These are phyloP conservation scores for Cardiospermum halicacabum DNA, from an alignment of 345 rosid species.

Conservation along the genomic window DNA sequence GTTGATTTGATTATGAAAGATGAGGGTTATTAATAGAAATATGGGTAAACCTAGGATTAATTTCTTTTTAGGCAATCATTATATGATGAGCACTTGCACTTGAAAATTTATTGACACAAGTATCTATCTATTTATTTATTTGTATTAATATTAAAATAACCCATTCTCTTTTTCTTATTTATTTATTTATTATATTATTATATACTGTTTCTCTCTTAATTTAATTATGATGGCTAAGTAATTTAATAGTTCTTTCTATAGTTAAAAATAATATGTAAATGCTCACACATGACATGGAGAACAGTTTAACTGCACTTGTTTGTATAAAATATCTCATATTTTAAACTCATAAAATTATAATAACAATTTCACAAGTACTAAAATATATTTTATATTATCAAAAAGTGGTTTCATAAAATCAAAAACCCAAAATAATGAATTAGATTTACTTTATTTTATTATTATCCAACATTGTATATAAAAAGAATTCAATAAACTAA, in stretches of 20 bases:
- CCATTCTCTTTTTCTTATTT: constrained; percentile 11
- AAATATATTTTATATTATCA: constrained; percentile 12
- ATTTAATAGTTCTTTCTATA: constrained; percentile 11
- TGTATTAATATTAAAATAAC: constrained; percentile 14
- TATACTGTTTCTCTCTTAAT: too few relatives aligned
- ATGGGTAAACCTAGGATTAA: constrained; percentile 21
- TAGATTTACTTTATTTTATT: constrained; percentile 22
- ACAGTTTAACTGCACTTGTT: constrained; percentile 7
- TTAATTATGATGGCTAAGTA: background rate
- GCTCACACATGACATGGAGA: constrained; percentile 3
- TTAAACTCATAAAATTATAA: constrained; percentile 2
- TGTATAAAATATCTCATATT: constrained; percentile 6
- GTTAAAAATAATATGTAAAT: constrained; percentile 3
- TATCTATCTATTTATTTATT: too few relatives aligned
- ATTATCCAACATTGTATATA: background rate
- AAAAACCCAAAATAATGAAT: constrained; percentile 15
- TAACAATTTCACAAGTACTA: constrained; percentile 27
- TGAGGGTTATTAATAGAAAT: constrained; percentile 10
- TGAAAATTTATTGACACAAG: background rate
- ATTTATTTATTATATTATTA: too few relatives aligned
- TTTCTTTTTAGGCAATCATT: constrained; percentile 22
- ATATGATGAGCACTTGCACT: constrained; percentile 14
- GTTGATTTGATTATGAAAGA: constrained; percentile 12
- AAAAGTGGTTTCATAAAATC: constrained; percentile 19
- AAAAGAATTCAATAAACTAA: background rate